Conservation (phyloP, 495 filamentous ascomycete species). For the Tricharina praecox region DNA sequence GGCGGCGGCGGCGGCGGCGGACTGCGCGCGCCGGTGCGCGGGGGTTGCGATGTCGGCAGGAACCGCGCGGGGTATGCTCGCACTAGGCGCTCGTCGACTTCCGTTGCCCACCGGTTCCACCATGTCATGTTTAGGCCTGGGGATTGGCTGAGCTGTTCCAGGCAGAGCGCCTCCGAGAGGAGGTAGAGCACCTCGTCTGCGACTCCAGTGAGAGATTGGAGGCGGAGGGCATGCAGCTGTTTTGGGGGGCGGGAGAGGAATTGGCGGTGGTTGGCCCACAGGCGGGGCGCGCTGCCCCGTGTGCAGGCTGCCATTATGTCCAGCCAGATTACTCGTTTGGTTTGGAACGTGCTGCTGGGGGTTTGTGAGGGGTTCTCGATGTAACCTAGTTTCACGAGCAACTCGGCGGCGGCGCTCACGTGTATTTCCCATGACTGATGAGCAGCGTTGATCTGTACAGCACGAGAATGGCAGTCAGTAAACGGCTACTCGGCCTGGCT, state of each 20-base stretch:
- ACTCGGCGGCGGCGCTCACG: constrained; percentile 14
- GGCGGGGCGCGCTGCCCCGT: constrained; percentile 12
- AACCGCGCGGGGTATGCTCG: constrained; percentile 9
- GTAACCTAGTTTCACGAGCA: constrained; percentile 13
- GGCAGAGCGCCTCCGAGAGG: constrained; percentile 18
- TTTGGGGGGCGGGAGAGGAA: constrained; percentile 11
- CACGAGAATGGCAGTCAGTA: background rate
- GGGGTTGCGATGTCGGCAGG: background rate
- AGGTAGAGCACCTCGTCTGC: constrained; percentile 19
- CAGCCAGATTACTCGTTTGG: constrained; percentile 17
- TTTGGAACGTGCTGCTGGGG: constrained; percentile 10
- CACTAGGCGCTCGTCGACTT: constrained; percentile 13
- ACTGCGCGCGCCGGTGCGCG: no score
- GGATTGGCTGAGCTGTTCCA: constrained; percentile 14
- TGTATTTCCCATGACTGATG: constrained; percentile 11
- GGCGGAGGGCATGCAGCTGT: constrained; percentile 7
- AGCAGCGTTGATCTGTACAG: background rate
- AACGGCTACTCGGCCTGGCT: no score
- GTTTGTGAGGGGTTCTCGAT: constrained; percentile 14
- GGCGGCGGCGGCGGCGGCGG: no score
- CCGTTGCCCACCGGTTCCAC: constrained; percentile 9
- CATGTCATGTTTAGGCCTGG: constrained; percentile 10
- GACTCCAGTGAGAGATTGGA: constrained; percentile 14
- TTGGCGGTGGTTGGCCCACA: constrained; percentile 20
- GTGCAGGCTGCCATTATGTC: constrained; percentile 20